Percentiles rank a stretch among this genome's conserved stretches.
phyloP scores from a whole-genome alignment of 2,329 filamentous ascomycete genomes.

The Orbilia blumenaviensis region DNA sequence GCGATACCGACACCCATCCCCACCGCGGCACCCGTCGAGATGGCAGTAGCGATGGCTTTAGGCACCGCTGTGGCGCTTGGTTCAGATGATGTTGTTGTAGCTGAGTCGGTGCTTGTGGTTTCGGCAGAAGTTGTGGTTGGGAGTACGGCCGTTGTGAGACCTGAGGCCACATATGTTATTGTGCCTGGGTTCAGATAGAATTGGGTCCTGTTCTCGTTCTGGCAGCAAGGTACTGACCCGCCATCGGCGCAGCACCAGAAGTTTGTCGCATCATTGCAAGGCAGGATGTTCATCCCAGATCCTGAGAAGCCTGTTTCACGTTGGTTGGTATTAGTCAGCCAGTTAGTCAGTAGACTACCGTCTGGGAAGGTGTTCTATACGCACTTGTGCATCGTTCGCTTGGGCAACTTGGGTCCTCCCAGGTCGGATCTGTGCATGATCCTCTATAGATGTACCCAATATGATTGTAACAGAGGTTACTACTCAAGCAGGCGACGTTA shows the following conservation, averaged over 20 bases:
- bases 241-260: slow-evolving; percentile 44
- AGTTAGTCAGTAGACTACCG: no score
- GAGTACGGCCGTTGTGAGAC: not conserved
- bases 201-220: slow-evolving; percentile 9
- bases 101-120: not conserved
- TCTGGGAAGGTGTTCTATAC: no score
- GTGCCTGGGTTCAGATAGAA: slow-evolving; percentile 37
- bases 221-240: slow-evolving; percentile 13
- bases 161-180: slow-evolving; percentile 19
- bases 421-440: slow-evolving; percentile 30
- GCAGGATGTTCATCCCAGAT: slow-evolving; percentile 29
- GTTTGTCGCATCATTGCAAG: slow-evolving; percentile 40
- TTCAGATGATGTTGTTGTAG: slow-evolving; percentile 6
- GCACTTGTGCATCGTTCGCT: slow-evolving; percentile 23
- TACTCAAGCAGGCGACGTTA: slow-evolving; percentile 41
- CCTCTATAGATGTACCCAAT: slow-evolving; percentile 48
- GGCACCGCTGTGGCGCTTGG: not conserved
- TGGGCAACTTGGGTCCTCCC: slow-evolving; percentile 11
- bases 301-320: not conserved
- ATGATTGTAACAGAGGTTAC: slow-evolving; percentile 23
- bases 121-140: not conserved
- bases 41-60: not conserved
- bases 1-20: slow-evolving; percentile 31
- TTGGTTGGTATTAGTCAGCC: not conserved
- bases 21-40: slow-evolving; percentile 21